Conservation (phyloP, 1,284 basidiomycete species). For the Pseudozyma tsukubaensis region DNA sequence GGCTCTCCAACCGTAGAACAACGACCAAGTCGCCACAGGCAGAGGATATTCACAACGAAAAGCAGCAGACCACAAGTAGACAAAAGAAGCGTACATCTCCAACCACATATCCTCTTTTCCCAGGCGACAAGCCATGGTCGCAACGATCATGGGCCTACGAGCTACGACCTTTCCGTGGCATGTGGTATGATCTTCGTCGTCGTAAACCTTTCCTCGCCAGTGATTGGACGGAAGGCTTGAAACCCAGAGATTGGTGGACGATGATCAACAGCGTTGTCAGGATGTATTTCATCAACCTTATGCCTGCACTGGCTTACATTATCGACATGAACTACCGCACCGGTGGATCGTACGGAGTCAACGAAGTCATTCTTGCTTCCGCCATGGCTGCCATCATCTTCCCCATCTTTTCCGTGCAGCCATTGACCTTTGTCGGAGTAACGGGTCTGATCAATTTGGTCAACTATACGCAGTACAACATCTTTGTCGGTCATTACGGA, state of each 20-base stretch:
- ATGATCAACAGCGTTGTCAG: constrained; percentile 52
- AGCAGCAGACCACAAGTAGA: background rate
- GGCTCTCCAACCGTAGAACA: constrained; percentile 18
- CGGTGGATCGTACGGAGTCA: constrained; percentile 86
- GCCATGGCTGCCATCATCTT: constrained; percentile 89
- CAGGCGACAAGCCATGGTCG: constrained; percentile 62
- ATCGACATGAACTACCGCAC: constrained; percentile 89
- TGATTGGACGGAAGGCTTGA: constrained; percentile 62
- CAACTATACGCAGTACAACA: constrained; percentile 67
- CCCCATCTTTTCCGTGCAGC: constrained; percentile 88
- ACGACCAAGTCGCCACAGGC: constrained; percentile 5
- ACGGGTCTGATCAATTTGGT: constrained; percentile 76
- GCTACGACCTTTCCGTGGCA: constrained; percentile 76
- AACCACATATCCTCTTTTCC: constrained; percentile 35
- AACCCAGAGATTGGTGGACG: constrained; percentile 55
- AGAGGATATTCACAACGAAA: background rate
- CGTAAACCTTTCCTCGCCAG: constrained; percentile 78
- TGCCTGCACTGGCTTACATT: constrained; percentile 92
- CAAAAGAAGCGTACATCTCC: background rate
- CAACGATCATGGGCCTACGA: constrained; percentile 64
- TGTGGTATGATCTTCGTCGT: constrained; percentile 79
- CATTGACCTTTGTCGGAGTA: constrained; percentile 91
- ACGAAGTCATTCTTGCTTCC: constrained; percentile 76
- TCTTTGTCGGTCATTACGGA: constrained; percentile 63
- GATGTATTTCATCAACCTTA: constrained; percentile 72